Evolutionary conservation across 371 early-diverging fungal genomes (phyloP).

Genomic region (Entomophthora muscae): DNA sequence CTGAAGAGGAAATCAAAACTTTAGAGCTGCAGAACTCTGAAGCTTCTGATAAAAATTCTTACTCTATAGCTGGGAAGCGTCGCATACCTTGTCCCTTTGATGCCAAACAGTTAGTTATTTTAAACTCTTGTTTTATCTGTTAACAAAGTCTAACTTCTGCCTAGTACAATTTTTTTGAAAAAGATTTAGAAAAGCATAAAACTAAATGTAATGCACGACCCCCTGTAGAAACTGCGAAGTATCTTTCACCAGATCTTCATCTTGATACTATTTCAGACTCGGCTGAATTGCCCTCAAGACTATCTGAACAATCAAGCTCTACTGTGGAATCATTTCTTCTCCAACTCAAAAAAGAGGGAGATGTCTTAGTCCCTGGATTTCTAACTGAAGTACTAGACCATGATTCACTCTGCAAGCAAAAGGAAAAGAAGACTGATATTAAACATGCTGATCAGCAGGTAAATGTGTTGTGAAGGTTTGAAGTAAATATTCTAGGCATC

Average conservation of each 20-base stretch:
- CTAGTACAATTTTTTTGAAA: slow-evolving; percentile 42
- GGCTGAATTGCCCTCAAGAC: slow-evolving; percentile 11
- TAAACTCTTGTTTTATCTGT: not conserved
- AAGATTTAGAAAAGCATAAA: slow-evolving; percentile 45
- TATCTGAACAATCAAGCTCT: slow-evolving; percentile 7
- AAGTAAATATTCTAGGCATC: slow-evolving; percentile 30
- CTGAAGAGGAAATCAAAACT: slow-evolving; percentile 13
- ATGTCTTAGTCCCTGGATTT: slow-evolving; percentile 22
- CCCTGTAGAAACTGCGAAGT: slow-evolving; percentile 19
- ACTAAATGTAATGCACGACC: slow-evolving; percentile 53
- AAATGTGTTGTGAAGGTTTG: slow-evolving; percentile 1
- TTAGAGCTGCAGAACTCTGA: slow-evolving; percentile 7
- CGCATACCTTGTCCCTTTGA: slow-evolving; percentile 71
- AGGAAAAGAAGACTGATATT: slow-evolving; percentile 21
- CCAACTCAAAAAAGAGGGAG: slow-evolving; percentile 23
- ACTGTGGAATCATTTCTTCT: slow-evolving; percentile 16
- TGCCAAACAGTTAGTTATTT: slow-evolving; percentile 39
- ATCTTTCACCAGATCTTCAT: slow-evolving; percentile 36
- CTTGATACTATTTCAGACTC: slow-evolving; percentile 21
- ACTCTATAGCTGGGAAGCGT: slow-evolving; percentile 7
- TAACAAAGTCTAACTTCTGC: not conserved
- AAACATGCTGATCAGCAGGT: slow-evolving; percentile 54
- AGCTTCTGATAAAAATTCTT: not conserved
- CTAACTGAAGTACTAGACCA: slow-evolving; percentile 23
- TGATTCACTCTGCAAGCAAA: slow-evolving; percentile 12